Evolutionary conservation across 2,329 filamentous ascomycete genomes (phyloP).

Genomic region (Sporothrix pallida): DNA sequence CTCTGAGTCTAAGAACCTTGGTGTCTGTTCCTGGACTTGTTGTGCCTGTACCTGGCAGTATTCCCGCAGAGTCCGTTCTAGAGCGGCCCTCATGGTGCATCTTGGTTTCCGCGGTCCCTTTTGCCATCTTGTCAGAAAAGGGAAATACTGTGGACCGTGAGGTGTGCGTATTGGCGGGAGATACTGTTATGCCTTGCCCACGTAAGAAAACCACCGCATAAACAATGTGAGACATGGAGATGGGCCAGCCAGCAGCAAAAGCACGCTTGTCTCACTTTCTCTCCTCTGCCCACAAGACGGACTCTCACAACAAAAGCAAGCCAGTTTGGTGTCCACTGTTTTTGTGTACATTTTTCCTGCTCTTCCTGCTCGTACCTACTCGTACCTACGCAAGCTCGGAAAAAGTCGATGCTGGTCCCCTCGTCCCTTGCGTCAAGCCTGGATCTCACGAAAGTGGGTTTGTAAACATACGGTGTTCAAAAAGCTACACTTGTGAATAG

Average conservation of each 20-base stretch:
- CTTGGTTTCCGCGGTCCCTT: not conserved
- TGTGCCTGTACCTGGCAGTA: constrained; percentile 13
- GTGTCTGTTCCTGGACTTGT: not conserved
- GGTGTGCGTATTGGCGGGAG: not conserved
- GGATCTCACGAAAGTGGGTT: not conserved
- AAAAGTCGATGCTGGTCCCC: not conserved
- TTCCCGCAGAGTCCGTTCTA: not conserved
- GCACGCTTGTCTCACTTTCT: constrained; percentile 11
- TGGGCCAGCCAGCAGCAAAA: not conserved
- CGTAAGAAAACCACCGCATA: not conserved
- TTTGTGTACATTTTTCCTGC: not conserved
- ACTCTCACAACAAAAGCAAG: not conserved
- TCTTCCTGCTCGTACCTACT: not conserved
- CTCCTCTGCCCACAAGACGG: not conserved
- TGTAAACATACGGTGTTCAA: not conserved
- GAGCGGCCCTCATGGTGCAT: not conserved
- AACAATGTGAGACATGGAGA: constrained; percentile 13
- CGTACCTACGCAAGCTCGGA: not conserved
- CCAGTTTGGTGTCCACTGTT: not conserved
- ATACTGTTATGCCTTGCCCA: not conserved
- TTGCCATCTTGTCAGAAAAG: not conserved
- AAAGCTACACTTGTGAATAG: not conserved
- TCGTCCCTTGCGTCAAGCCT: constrained; percentile 15
- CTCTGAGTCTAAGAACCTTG: not conserved
- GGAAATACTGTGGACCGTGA: not conserved